Evolutionary conservation across 176 grass and related monocot genomes (phyloP), one percentile per base, ranked within the genome.

Genomic region (Phoenix dactylifera): DNA sequence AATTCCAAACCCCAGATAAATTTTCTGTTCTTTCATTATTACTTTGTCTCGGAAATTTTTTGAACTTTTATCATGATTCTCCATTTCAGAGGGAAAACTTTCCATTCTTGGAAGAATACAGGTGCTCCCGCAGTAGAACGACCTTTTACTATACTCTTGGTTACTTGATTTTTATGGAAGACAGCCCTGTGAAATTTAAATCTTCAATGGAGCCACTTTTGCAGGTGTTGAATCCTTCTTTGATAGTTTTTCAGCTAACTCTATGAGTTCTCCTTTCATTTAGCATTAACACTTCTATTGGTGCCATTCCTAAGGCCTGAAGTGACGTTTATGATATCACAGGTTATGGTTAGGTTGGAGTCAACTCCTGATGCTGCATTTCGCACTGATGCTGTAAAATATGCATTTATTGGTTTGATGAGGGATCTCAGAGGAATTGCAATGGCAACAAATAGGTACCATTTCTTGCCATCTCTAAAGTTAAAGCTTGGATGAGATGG

Each of bases 111-210:
- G 79, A 88, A 64, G 94, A 98, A 65, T 81, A 98, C 64, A 86
- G 77, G 76, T 93, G 84, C 58, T 88, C 79, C 50, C 79, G 79
- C 64, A 93, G 94, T 78, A 83, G 94, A 89, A 98, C 94, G 24
- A 98, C 88, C 16, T 98, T 98, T 77, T 98, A 93, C 57, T 98
- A 81, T 73, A 98, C 84, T 24, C 88, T 98, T 51, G 76, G 94
- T 65, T 88, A 75, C 68, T 83, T 98, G 69, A 89, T 98, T 54
- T 98, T 98, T 78, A 93, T 92, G 94, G 94, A 98, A 60, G 94
- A 93, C 15, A 84, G 81, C 70, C 81, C 84, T 58, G 74, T 98
- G 52, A 98, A 98, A 70, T 98, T 98, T 70, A 88, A 82, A 53
- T 76, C 79, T 74, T 98, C 86, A 51, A 89, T 98, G 94, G 88